Evolutionary conservation across 2,329 filamentous ascomycete genomes (phyloP).

Genomic region (Aquanectria penicillioides): DNA sequence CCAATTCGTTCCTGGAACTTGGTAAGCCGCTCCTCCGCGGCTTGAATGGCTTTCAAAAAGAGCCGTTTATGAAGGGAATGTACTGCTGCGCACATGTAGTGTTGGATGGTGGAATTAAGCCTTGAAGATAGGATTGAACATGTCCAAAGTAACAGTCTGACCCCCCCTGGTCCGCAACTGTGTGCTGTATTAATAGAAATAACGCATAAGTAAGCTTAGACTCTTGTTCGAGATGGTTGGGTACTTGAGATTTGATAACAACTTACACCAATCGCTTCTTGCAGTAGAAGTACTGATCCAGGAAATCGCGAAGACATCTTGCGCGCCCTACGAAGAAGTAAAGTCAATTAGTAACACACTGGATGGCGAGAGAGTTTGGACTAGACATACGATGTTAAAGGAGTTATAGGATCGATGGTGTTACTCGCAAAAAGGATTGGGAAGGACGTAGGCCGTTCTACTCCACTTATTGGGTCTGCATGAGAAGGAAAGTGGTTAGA

Average conservation of each 20-base stretch:
- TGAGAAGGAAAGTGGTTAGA: constrained; percentile 13
- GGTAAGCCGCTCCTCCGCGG: neutral
- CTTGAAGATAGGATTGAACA: constrained; percentile 50
- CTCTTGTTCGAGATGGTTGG: constrained; percentile 9
- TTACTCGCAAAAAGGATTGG: constrained; percentile 53
- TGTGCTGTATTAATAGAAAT: constrained; percentile 39
- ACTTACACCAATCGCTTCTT: constrained; percentile 49
- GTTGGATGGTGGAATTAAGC: constrained; percentile 44
- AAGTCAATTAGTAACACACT: constrained; percentile 20
- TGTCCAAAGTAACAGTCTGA: constrained; percentile 49
- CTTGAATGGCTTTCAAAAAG: neutral
- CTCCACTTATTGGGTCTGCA: constrained; percentile 33
- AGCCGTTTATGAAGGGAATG: constrained; percentile 35
- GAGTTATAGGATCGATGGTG: constrained; percentile 51
- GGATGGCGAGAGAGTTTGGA: neutral
- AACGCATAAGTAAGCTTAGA: constrained; percentile 22
- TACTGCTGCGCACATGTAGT: constrained; percentile 46
- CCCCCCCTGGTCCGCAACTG: constrained; percentile 39
- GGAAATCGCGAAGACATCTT: constrained; percentile 43
- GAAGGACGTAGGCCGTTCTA: constrained; percentile 42
- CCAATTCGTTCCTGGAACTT: neutral
- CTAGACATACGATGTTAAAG: constrained; percentile 45
- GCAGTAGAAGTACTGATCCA: constrained; percentile 42
- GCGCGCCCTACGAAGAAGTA: constrained; percentile 35
- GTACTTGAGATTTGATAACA: constrained; percentile 10